Evolutionary conservation across 1,139 yeast species (phyloP).

Genomic region (Taiozyma onychis): DNA sequence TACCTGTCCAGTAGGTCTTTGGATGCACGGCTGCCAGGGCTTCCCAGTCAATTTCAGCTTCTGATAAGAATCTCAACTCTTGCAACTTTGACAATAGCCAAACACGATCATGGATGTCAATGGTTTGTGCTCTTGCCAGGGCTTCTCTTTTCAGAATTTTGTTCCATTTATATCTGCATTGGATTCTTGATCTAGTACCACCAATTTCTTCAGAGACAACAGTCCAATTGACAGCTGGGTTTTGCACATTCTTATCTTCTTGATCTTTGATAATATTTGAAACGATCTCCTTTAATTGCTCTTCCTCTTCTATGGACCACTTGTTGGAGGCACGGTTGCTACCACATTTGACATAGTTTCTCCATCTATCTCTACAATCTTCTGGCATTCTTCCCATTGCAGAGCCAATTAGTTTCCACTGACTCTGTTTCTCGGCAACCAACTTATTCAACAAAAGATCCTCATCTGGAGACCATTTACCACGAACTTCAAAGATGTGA

Average conservation of each 20-base stretch:
- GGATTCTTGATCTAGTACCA: slow-evolving; percentile 83
- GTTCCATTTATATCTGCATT: slow-evolving; percentile 93
- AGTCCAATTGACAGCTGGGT: slow-evolving; percentile 73
- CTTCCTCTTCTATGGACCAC: slow-evolving; percentile 77
- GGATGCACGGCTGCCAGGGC: slow-evolving; percentile 42
- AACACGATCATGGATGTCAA: slow-evolving; percentile 44
- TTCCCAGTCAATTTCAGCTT: slow-evolving; percentile 62
- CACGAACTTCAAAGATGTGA: slow-evolving; percentile 81
- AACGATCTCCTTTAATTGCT: slow-evolving; percentile 51
- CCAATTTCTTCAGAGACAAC: slow-evolving; percentile 83
- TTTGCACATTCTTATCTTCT: slow-evolving; percentile 18
- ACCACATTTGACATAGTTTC: slow-evolving; percentile 92
- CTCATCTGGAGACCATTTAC: slow-evolving; percentile 82
- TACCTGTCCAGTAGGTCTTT: slow-evolving; percentile 37
- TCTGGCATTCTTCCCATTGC: slow-evolving; percentile 91
- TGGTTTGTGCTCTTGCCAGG: slow-evolving; percentile 40
- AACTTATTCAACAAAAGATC: slow-evolving; percentile 61
- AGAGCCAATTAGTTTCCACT: slow-evolving; percentile 81
- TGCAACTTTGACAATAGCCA: slow-evolving; percentile 54
- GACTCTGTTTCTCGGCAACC: slow-evolving; percentile 65
- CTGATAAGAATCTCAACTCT: slow-evolving; percentile 40
- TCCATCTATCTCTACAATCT: slow-evolving; percentile 94
- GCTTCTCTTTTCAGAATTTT: slow-evolving; percentile 64
- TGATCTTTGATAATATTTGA: slow-evolving; percentile 28
- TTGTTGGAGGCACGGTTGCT: slow-evolving; percentile 63